A percentile compares a stretch with the other conserved stretches of the same genome.
These are phyloP conservation scores for Syncephalis plumigaleata DNA, from an alignment of 371 early-diverging fungal species.

Conservation along the genomic window DNA sequence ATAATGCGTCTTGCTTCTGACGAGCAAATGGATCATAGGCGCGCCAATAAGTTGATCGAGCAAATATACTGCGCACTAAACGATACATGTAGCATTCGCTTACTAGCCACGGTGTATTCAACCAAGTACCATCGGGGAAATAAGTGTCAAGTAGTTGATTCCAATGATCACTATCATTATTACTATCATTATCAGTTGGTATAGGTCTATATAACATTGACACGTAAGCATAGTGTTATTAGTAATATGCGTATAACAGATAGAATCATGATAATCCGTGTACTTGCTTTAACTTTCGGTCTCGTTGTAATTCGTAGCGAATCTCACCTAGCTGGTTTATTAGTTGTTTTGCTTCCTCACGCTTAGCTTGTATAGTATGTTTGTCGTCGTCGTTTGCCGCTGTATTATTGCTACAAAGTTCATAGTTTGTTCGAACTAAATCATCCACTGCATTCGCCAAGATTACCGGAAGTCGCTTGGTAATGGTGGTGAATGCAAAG, in stretches of 20 bases:
- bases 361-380: conserved; percentile 5
- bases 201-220: too few species aligned
- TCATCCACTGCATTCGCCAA: conserved; percentile 53
- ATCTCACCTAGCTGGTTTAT: conserved; percentile 34
- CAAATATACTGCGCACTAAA: conserved; percentile 41
- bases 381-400: conserved; percentile 4
- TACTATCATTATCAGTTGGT: conserved; percentile 28
- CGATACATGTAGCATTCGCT: conserved; percentile 74
- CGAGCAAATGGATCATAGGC: conserved; percentile 52
- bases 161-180: conserved; percentile 39
- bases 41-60: conserved; percentile 32
- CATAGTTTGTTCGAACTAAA: conserved; percentile 23
- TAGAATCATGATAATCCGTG: too few species aligned
- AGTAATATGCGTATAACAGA: too few species aligned
- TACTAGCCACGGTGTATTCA: conserved; percentile 55
- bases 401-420: conserved; percentile 5
- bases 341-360: conserved; percentile 39
- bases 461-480: conserved; percentile 67
- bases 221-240: too few species aligned
- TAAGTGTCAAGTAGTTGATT: conserved; percentile 29
- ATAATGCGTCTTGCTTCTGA: conserved; percentile 53
- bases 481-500: conserved; percentile 64
- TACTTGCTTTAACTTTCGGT: conserved; percentile 35
- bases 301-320: conserved; percentile 44
- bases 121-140: conserved; percentile 40